These are phyloP conservation scores for Spiromastix sp. DNA, from an alignment of 2,329 filamentous ascomycete species.

Conservation along the genomic window DNA sequence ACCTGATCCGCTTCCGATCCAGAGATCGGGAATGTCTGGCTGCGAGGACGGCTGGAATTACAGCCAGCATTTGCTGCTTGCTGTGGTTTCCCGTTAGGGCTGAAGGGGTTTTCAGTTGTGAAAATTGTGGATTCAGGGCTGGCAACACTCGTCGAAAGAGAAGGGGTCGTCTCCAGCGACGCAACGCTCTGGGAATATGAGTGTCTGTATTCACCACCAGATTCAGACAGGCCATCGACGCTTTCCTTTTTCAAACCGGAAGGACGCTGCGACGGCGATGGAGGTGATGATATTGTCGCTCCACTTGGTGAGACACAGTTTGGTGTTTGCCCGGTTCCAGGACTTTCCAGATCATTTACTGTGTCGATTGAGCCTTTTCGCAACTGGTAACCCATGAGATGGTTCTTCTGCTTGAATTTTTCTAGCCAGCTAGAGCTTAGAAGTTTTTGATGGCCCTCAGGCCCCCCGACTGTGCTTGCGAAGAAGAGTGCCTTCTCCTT, in stretches of 20 bases:
- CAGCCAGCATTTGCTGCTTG: conserved; percentile 34
- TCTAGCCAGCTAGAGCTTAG: conserved; percentile 76
- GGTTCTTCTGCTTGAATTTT: conserved; percentile 90
- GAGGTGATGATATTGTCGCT: conserved; percentile 56
- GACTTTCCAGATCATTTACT: conserved; percentile 58
- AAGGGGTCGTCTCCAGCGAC: conserved; percentile 55
- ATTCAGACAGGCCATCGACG: conserved; percentile 48
- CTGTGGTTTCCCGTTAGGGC: conserved; percentile 41
- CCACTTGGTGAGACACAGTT: conserved; percentile 58
- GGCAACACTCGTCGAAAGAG: conserved; percentile 60
- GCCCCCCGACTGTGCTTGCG: conserved; percentile 59
- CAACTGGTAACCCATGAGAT: conserved; percentile 43
- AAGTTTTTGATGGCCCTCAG: conserved; percentile 60
- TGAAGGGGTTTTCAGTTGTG: conserved; percentile 65
- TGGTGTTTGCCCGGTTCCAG: conserved; percentile 49
- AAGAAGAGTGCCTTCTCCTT: conserved; percentile 77
- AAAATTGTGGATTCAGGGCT: conserved; percentile 68
- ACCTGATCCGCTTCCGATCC: conserved; percentile 41
- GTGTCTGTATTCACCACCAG: conserved; percentile 50
- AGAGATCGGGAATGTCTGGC: conserved; percentile 73
- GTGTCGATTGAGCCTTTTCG: conserved; percentile 41
- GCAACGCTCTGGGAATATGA: conserved; percentile 57
- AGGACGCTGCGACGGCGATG: conserved; percentile 59
- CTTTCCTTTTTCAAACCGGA: conserved; percentile 52
- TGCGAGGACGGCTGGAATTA: conserved; percentile 65